Conservation (phyloP, 2,329 filamentous ascomycete species). For the Aspergillus fumigatiaffinis region DNA sequence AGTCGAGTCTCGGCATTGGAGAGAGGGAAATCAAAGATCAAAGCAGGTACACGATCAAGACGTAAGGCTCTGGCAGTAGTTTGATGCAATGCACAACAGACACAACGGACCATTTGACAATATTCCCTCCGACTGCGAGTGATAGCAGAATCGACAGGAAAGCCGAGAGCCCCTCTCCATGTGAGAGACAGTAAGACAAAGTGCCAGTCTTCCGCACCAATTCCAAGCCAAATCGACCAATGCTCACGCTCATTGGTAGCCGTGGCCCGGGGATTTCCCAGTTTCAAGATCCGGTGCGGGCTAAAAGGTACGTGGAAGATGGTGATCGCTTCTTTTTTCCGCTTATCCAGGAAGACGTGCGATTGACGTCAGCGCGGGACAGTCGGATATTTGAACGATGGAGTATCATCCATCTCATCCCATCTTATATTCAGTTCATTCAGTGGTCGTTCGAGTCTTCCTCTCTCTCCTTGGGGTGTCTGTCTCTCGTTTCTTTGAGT, state of each 20-base stretch:
- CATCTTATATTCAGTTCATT: neutral
- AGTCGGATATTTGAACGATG: neutral
- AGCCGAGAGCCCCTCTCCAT: too few species aligned
- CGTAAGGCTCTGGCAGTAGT: neutral
- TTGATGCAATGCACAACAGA: neutral
- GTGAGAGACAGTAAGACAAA: too few species aligned
- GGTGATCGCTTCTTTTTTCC: neutral
- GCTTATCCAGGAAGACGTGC: neutral
- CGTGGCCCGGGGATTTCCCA: neutral
- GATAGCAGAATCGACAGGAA: too few species aligned
- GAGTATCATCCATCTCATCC: neutral
- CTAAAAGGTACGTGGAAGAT: neutral
- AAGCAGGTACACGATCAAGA: neutral
- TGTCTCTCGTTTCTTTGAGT: neutral
- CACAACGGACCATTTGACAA: neutral
- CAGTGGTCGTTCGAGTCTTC: neutral
- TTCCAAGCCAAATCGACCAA: neutral
- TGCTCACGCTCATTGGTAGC: neutral
- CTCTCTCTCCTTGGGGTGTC: neutral
- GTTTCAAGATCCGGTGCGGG: neutral
- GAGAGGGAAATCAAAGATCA: neutral
- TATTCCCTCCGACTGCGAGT: neutral
- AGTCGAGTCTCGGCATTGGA: neutral
- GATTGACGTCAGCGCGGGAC: neutral
- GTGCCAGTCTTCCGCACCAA: too few species aligned